Percentiles rank a stretch among this genome's conserved stretches.
Evolutionary conservation across 1,284 basidiomycete genomes (phyloP).

Genomic region (Fomitiporia mediterranea): DNA sequence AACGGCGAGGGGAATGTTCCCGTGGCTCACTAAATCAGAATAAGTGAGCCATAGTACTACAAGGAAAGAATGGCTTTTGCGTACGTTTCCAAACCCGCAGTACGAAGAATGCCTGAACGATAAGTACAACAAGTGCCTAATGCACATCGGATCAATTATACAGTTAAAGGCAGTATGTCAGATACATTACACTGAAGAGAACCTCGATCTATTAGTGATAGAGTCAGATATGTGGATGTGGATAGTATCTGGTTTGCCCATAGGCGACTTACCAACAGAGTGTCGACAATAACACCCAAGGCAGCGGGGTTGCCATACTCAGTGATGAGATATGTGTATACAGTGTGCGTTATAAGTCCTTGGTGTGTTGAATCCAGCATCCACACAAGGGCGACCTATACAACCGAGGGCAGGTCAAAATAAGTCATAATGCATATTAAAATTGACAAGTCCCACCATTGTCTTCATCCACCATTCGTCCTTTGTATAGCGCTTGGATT

Average conservation of each 20-base stretch:
- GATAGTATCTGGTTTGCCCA: background rate
- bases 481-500: conserved; percentile 12
- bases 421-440: background rate
- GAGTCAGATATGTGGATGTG: background rate
- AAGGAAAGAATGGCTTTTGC: background rate
- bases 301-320: conserved; percentile 14
- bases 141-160: background rate
- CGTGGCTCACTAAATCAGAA: conserved; percentile 12
- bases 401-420: background rate
- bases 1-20: conserved; percentile 9
- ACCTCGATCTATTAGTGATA: conserved; percentile 4
- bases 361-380: conserved; percentile 19
- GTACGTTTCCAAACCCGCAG: conserved; percentile 19
- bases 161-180: too few species aligned
- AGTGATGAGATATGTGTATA: conserved; percentile 20
- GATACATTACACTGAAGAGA: conserved; percentile 4
- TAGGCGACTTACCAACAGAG: conserved; percentile 17
- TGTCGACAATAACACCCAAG: conserved; percentile 13
- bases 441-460: background rate
- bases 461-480: conserved; percentile 16
- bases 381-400: conserved; percentile 13
- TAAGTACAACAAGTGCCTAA: conserved; percentile 13
- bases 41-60: background rate
- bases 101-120: conserved; percentile 18
- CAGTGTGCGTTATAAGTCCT: conserved; percentile 18